phyloP scores from a whole-genome alignment of 768 basidiomycete genomes.

The Termitomyces sp. region DNA sequence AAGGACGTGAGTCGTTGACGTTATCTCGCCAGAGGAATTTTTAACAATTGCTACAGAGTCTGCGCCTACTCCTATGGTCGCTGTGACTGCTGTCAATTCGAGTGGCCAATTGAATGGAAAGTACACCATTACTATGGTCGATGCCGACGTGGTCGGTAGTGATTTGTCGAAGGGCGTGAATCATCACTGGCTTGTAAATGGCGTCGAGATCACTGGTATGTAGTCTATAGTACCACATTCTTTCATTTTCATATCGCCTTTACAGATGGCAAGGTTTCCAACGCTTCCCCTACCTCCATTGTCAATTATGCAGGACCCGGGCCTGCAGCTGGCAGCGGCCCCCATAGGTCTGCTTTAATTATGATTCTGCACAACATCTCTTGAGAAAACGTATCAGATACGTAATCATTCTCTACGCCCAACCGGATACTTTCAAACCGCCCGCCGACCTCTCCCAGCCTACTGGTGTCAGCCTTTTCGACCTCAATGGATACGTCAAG shows the following conservation, averaged over 20 bases:
- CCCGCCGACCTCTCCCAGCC: constrained; percentile 49
- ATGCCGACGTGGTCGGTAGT: constrained; percentile 63
- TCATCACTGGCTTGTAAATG: constrained; percentile 79
- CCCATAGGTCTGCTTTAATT: constrained; percentile 55
- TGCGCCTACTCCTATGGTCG: constrained; percentile 45
- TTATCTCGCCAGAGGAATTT: background rate
- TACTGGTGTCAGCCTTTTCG: constrained; percentile 47
- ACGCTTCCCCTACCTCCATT: constrained; percentile 39
- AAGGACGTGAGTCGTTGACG: constrained; percentile 41
- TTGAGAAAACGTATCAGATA: constrained; percentile 40
- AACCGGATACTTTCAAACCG: constrained; percentile 56
- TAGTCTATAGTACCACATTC: background rate
- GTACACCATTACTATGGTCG: constrained; percentile 72
- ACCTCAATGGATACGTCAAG: constrained; percentile 52
- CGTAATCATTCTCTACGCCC: constrained; percentile 57
- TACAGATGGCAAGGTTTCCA: constrained; percentile 33
- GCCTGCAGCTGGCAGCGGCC: constrained; percentile 62
- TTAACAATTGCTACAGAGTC: constrained; percentile 41
- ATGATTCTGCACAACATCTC: background rate
- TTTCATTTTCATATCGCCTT: background rate
- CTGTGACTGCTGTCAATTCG: constrained; percentile 43
- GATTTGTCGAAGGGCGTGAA: constrained; percentile 54
- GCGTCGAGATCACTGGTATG: constrained; percentile 43
- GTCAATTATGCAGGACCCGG: constrained; percentile 69
- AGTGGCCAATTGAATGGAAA: constrained; percentile 38